Evolutionary conservation across 2,329 filamentous ascomycete genomes (phyloP).

Genomic region (Ceratocystis colombiana): DNA sequence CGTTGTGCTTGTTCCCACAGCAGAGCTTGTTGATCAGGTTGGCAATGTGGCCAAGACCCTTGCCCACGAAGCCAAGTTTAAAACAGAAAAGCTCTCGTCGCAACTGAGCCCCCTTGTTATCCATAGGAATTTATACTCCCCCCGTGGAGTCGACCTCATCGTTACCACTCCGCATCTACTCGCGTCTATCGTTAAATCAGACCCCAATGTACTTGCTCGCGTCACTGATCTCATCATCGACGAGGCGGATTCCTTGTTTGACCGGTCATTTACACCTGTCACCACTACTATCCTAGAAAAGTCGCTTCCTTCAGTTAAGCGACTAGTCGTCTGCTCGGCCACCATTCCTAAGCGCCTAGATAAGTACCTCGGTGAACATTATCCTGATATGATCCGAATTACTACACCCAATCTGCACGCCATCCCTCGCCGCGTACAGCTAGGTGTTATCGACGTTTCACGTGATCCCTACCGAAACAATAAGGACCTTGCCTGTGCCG

Average conservation of each 20-base stretch:
- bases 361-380: slow-evolving; percentile 67
- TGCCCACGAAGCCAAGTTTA: slow-evolving; percentile 78
- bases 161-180: slow-evolving; percentile 84
- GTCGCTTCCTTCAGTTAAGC: slow-evolving; percentile 66
- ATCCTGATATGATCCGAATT: slow-evolving; percentile 72
- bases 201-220: slow-evolving; percentile 86
- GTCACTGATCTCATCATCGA: slow-evolving; percentile 84
- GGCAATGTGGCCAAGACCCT: slow-evolving; percentile 69
- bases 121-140: slow-evolving; percentile 70
- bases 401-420: slow-evolving; percentile 94
- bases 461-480: slow-evolving; percentile 91
- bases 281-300: slow-evolving; percentile 77
- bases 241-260: slow-evolving; percentile 91
- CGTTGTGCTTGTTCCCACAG: slow-evolving; percentile 80
- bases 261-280: slow-evolving; percentile 78
- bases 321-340: slow-evolving; percentile 86
- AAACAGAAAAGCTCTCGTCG: slow-evolving; percentile 71
- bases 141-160: slow-evolving; percentile 71
- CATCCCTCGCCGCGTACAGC: slow-evolving; percentile 85
- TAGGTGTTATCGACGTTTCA: slow-evolving; percentile 84
- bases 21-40: slow-evolving; percentile 85
- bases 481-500: slow-evolving; percentile 84
- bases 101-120: slow-evolving; percentile 68
- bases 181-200: slow-evolving; percentile 73
- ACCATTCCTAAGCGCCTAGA: slow-evolving; percentile 90